Evolutionary conservation across 768 basidiomycete species (phyloP), one percentile per base, ranked within the genome.

Genomic region (Ramaria rubella): DNA sequence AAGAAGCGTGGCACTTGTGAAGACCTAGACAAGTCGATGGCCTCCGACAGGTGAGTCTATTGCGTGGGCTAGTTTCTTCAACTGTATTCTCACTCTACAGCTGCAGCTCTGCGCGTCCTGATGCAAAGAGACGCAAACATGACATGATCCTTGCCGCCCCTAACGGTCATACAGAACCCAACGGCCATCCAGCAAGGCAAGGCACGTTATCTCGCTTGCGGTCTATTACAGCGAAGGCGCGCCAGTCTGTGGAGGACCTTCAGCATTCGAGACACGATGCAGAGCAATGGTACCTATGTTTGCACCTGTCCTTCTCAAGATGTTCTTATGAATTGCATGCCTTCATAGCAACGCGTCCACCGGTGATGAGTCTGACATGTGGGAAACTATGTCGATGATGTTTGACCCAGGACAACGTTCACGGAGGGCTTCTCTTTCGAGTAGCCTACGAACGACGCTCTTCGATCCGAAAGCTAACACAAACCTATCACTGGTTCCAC

Each of bases 191-290:
- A 5, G 7, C 49, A 21, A 45, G 33, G 23, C 44, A n/a, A 21
- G 44, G 48, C 43, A n/a, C 31, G 5, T 27, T 56, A 24, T 30
- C 55, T 31, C 3, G 23, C 19, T 34, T 56, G 21, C 44, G 33
- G 31, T 19, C 45, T 24, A 36, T 45, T 4, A 34, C 48, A n/a
- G 46, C 33, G 17, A 56, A 48, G 46, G 55, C 55, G 15, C 21
- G 43, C 31, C 55, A 38, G 31, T 56, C 55, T 29, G 43, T 56
- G n/a, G 55, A 48, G 26, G 55, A 56, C 19, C 55, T 56, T 36
- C 55, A 45, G 17, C 8, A 43, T 21, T 4, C 26, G 21, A 36
- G 52, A 26, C 21, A 36, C n/a, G 9, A 26, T 24, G 24, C 15
- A 23, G 52, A 54, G 43, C 27, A 26, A 27, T 23, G 33, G 52